Evolutionary conservation across 2,329 filamentous ascomycete genomes (phyloP).

Genomic region (Byssochlamys sp.): DNA sequence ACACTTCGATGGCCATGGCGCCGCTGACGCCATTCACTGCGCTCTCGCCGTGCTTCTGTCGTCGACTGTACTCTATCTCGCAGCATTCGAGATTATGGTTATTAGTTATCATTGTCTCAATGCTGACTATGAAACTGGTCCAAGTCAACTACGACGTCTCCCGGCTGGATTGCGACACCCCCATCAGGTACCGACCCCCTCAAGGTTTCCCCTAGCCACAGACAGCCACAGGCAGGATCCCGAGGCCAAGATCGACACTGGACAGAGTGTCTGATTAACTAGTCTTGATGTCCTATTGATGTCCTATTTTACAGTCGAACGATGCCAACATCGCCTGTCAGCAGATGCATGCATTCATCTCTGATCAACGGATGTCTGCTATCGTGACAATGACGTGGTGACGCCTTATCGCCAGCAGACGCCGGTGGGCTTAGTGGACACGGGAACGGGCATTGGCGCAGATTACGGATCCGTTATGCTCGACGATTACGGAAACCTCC

Average conservation of each 20-base stretch:
- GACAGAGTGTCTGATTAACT: neutral
- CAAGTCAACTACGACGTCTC: neutral
- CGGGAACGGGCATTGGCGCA: conserved; percentile 5
- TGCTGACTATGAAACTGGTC: neutral
- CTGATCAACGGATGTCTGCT: neutral
- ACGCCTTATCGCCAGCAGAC: conserved; percentile 1
- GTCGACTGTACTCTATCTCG: neutral
- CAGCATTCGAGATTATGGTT: neutral
- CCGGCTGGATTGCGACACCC: neutral
- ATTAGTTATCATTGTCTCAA: too few relatives aligned
- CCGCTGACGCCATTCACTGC: conserved; percentile 18
- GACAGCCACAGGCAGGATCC: neutral
- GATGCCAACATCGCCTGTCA: neutral
- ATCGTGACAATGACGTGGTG: conserved; percentile 1
- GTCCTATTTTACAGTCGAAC: too few relatives aligned
- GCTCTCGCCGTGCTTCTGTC: neutral
- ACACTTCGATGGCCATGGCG: conserved; percentile 10
- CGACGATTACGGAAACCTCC: neutral
- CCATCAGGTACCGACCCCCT: neutral
- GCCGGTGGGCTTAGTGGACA: neutral
- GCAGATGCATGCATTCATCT: neutral
- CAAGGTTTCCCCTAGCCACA: neutral
- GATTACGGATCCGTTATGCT: neutral
- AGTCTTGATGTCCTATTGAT: too few relatives aligned
- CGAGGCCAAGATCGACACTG: neutral